Evolutionary conservation across 1,139 yeast species (phyloP).

Genomic region (Sugiyamaella neomexicana): DNA sequence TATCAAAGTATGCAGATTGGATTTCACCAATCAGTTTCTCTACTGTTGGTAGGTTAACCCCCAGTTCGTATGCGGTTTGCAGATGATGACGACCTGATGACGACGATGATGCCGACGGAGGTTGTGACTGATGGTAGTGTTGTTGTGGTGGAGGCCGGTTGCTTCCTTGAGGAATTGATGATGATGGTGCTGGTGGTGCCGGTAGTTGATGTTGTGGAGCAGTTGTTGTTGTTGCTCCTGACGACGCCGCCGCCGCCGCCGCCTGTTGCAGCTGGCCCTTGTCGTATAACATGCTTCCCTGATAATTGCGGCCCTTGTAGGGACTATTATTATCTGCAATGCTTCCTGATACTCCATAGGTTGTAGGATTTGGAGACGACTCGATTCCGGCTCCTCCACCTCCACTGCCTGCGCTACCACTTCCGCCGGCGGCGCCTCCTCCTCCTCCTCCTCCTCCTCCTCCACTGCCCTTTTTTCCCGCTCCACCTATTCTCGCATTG

Average conservation of each 20-base stretch:
- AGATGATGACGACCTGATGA: conserved; percentile 16
- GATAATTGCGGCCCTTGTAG: not conserved
- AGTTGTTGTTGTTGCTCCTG: not conserved
- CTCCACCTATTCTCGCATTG: conserved; percentile 17
- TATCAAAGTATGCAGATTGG: conserved; percentile 32
- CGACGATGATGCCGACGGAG: conserved; percentile 5
- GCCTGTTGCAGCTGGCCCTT: conserved; percentile 6
- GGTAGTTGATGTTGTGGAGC: conserved; percentile 5
- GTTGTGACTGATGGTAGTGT: conserved; percentile 11
- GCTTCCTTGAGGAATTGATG: not conserved
- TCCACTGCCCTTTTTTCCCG: not conserved
- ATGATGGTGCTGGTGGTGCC: no score
- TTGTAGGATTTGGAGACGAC: conserved; percentile 7
- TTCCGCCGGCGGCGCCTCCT: not conserved
- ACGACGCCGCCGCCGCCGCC: not conserved
- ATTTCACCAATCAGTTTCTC: conserved; percentile 28
- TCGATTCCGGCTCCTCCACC: not conserved
- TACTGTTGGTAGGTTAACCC: conserved; percentile 24
- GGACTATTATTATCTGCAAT: conserved; percentile 1
- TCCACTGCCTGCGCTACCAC: conserved; percentile 4
- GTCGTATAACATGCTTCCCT: not conserved
- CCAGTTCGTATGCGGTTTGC: conserved; percentile 19
- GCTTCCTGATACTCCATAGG: conserved; percentile 9
- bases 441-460: not conserved
- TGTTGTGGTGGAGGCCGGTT: conserved; percentile 5